These are phyloP conservation scores for Diaporthe citri DNA, from an alignment of 2,329 filamentous ascomycete species.

Conservation along the genomic window DNA sequence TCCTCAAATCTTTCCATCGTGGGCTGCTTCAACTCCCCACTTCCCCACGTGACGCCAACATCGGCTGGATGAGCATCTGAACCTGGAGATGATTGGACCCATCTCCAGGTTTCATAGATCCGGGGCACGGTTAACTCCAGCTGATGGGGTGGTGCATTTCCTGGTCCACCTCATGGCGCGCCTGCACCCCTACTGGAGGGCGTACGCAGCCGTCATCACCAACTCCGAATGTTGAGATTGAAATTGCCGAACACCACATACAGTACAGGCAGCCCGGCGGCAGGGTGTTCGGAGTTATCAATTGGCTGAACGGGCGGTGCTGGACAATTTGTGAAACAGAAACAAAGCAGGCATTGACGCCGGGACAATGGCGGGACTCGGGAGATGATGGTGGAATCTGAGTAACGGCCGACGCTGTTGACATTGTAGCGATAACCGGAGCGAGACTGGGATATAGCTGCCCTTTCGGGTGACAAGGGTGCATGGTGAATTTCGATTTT, in stretches of 20 bases:
- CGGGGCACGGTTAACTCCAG: neutral
- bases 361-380: conserved; percentile 14
- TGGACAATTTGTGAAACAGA: conserved; percentile 6
- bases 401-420: conserved; percentile 7
- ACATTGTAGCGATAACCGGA: conserved; percentile 27
- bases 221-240: neutral
- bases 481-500: neutral
- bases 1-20: conserved; percentile 29
- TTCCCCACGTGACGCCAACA: conserved; percentile 23
- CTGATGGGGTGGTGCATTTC: neutral
- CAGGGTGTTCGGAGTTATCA: neutral
- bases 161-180: neutral
- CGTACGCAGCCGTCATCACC: neutral
- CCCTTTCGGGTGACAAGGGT: conserved; percentile 1
- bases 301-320: conserved; percentile 1
- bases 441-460: conserved; percentile 9
- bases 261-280: neutral
- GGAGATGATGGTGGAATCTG: conserved; percentile 12
- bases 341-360: conserved; percentile 25
- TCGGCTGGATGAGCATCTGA: neutral
- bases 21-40: conserved; percentile 30
- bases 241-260: conserved; percentile 10
- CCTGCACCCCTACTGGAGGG: neutral
- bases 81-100: conserved; percentile 19
- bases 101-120: conserved; percentile 31